Percentiles rank a stretch among this genome's conserved stretches.
Conservation (phyloP, 495 filamentous ascomycete species). For the Podospora appendiculata region DNA sequence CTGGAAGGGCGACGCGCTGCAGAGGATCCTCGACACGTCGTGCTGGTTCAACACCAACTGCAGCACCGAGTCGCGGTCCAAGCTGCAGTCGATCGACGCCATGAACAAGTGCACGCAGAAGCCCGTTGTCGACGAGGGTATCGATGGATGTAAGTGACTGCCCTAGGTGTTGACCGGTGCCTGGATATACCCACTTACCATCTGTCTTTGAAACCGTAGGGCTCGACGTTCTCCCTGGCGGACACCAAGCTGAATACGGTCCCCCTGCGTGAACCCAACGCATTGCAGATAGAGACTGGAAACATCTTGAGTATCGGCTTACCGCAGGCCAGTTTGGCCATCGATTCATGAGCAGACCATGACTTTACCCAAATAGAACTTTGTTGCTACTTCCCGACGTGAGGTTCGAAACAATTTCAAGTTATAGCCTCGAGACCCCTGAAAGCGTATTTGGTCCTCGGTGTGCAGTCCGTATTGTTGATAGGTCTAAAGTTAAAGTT, state of each 20-base stretch:
- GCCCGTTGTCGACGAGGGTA: slow-evolving; percentile 17
- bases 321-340: too few species aligned
- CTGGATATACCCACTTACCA: background rate
- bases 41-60: slow-evolving; percentile 24
- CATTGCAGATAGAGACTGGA: too few species aligned
- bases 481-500: too few species aligned
- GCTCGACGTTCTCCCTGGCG: slow-evolving; percentile 7
- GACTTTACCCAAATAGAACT: too few species aligned
- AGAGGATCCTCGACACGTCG: slow-evolving; percentile 28
- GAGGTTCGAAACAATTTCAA: too few species aligned
- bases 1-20: slow-evolving; percentile 34
- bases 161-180: background rate
- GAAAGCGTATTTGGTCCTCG: too few species aligned
- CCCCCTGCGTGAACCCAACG: background rate
- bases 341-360: too few species aligned
- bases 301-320: too few species aligned
- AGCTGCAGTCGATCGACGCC: slow-evolving; percentile 17
- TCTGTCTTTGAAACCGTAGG: background rate
- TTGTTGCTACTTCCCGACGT: too few species aligned
- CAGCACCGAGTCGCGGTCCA: slow-evolving; percentile 8
- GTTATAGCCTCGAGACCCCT: too few species aligned
- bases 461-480: too few species aligned
- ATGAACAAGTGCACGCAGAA: slow-evolving; percentile 25
- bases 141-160: slow-evolving; percentile 23
- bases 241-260: slow-evolving; percentile 3